These are phyloP conservation scores for Microdochium paspali DNA, from an alignment of 2,329 filamentous ascomycete species.

Conservation along the genomic window DNA sequence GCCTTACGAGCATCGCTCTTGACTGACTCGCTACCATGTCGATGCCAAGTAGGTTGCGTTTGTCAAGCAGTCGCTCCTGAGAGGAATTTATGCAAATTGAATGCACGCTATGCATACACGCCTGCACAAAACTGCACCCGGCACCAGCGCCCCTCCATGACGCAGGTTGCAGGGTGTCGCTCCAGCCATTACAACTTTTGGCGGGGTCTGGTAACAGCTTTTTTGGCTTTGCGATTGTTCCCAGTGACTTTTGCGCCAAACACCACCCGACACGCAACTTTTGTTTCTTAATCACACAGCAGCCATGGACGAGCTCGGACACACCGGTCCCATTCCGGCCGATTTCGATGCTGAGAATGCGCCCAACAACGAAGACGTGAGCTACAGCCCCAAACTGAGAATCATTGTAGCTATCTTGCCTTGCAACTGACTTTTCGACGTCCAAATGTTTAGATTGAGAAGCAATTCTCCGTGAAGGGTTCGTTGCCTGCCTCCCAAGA, in stretches of 20 bases:
- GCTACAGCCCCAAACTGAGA: neutral
- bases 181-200: neutral
- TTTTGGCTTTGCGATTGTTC: neutral
- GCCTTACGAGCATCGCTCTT: too few species aligned
- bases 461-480: conserved; percentile 98
- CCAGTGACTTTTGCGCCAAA: too few species aligned
- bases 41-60: too few species aligned
- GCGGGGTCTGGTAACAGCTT: neutral
- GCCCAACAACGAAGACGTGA: conserved; percentile 20
- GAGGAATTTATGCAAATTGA: too few species aligned
- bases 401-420: neutral
- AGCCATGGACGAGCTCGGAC: neutral
- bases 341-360: conserved; percentile 37
- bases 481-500: too few species aligned
- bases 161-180: neutral
- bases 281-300: too few species aligned
- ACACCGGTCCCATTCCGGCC: conserved; percentile 24
- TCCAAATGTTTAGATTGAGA: conserved; percentile 75
- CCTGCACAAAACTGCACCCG: too few species aligned
- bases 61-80: too few species aligned
- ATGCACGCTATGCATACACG: too few species aligned
- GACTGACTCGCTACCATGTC: too few species aligned
- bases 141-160: neutral
- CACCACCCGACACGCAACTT: too few species aligned
- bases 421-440: conserved; percentile 17